Evolutionary conservation across 352 stramenopile species (phyloP).

Genomic region (Aphanomyces astaci): DNA sequence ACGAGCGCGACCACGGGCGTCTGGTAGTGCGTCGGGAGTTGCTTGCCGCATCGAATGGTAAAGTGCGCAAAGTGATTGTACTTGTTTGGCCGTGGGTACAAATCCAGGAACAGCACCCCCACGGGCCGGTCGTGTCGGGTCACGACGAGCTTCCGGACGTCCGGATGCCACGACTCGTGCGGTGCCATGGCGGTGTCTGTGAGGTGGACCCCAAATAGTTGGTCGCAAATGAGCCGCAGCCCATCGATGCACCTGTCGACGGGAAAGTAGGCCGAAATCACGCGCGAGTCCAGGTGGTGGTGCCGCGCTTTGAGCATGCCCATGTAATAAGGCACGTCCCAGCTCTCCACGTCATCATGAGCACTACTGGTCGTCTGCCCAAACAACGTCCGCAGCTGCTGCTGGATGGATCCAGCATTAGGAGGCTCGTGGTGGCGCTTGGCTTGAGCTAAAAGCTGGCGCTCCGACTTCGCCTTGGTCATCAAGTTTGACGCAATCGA

Average conservation of each 20-base stretch:
- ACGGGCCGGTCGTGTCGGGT: constrained; percentile 48
- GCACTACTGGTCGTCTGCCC: constrained; percentile 24
- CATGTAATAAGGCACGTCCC: constrained; percentile 94
- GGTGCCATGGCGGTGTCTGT: constrained; percentile 61
- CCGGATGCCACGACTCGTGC: constrained; percentile 84
- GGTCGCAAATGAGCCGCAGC: constrained; percentile 77
- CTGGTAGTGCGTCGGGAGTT: constrained; percentile 70
- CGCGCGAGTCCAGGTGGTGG: constrained; percentile 66
- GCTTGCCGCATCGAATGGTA: constrained; percentile 92
- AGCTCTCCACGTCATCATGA: constrained; percentile 69
- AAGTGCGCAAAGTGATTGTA: constrained; percentile 90
- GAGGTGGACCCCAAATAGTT: constrained; percentile 89
- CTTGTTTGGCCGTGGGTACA: constrained; percentile 86
- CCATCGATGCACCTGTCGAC: constrained; percentile 87
- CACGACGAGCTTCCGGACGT: constrained; percentile 88
- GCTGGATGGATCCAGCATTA: neutral
- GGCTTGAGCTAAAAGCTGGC: constrained; percentile 43
- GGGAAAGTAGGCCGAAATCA: constrained; percentile 85
- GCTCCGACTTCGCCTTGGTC: constrained; percentile 51
- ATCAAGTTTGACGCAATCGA: constrained; percentile 58
- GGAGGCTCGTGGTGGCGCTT: constrained; percentile 53
- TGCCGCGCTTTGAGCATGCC: constrained; percentile 70
- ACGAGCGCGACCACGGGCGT: constrained; percentile 92
- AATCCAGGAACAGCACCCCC: constrained; percentile 92
- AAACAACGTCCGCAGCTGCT: constrained; percentile 4